Conservation (phyloP, 371 early-diverging fungal genomes). For the Capillidium heterosporum region DNA sequence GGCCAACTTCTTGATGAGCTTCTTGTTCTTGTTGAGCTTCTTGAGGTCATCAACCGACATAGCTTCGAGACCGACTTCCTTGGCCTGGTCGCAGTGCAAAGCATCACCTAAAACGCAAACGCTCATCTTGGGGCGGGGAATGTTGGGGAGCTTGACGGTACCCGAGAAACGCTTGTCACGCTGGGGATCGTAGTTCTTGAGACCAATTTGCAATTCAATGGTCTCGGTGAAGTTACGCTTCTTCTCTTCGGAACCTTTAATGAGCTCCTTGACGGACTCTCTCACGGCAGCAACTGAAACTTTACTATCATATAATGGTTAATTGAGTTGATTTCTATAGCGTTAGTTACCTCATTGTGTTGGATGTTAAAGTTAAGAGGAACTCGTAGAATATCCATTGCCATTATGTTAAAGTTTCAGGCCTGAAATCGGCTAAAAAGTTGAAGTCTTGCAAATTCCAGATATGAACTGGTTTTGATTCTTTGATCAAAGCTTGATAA, state of each 20-base stretch:
- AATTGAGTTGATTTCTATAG: too few relatives aligned
- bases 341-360: too few relatives aligned
- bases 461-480: too few relatives aligned
- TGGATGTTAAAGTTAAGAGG: too few relatives aligned
- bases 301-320: too few relatives aligned
- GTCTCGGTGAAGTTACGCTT: slow-evolving; percentile 90
- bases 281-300: slow-evolving; percentile 77
- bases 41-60: slow-evolving; percentile 95
- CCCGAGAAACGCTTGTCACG: slow-evolving; percentile 99
- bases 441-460: too few relatives aligned
- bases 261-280: slow-evolving; percentile 48
- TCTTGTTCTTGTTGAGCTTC: slow-evolving; percentile 99
- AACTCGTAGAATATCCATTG: too few relatives aligned
- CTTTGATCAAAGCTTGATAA: too few relatives aligned
- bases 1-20: slow-evolving; percentile 96
- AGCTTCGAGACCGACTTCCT: slow-evolving; percentile 80
- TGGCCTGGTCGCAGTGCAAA: slow-evolving; percentile 88
- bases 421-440: too few relatives aligned
- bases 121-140: slow-evolving; percentile 83
- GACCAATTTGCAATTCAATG: slow-evolving; percentile 93
- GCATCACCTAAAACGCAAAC: slow-evolving; percentile 95
- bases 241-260: slow-evolving; percentile 64
- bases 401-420: too few relatives aligned
- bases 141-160: slow-evolving; percentile 85
- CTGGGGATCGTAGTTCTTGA: slow-evolving; percentile 99